phyloP scores from a whole-genome alignment of 2,329 filamentous ascomycete species.

The Fusarium protoensiforme region DNA sequence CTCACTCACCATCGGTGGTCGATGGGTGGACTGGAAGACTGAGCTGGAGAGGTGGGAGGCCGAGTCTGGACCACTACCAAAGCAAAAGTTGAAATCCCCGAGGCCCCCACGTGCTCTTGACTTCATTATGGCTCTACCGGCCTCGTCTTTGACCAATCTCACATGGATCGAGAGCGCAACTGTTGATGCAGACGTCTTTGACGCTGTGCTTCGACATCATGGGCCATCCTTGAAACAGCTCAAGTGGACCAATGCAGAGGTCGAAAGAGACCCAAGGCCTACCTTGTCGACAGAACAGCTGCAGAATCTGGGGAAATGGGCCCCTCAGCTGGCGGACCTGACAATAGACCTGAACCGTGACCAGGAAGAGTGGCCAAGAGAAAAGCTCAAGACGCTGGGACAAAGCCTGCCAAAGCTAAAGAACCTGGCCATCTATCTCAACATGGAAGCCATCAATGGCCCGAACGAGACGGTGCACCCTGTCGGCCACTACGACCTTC shows the following conservation, averaged over 20 bases:
- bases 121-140: background rate
- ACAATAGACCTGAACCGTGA: constrained; percentile 3
- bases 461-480: background rate
- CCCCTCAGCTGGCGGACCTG: background rate
- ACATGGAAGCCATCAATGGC: background rate
- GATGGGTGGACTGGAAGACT: constrained; percentile 7
- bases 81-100: background rate
- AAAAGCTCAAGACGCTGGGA: constrained; percentile 1
- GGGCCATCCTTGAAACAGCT: constrained; percentile 3
- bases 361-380: background rate
- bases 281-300: background rate
- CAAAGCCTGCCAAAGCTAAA: constrained; percentile 1
- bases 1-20: background rate
- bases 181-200: background rate
- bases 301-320: background rate
- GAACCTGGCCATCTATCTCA: background rate
- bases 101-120: background rate
- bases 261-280: background rate
- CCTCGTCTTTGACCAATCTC: background rate
- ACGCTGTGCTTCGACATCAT: constrained; percentile 7
- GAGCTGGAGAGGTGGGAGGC: background rate
- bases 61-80: background rate
- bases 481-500: background rate
- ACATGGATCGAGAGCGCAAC: constrained; percentile 7
- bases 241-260: constrained; percentile 17